Percentiles rank a stretch among this genome's conserved stretches.
phyloP scores from a whole-genome alignment of 1,139 yeast genomes.

The Sugiyamaella xylanicola region DNA sequence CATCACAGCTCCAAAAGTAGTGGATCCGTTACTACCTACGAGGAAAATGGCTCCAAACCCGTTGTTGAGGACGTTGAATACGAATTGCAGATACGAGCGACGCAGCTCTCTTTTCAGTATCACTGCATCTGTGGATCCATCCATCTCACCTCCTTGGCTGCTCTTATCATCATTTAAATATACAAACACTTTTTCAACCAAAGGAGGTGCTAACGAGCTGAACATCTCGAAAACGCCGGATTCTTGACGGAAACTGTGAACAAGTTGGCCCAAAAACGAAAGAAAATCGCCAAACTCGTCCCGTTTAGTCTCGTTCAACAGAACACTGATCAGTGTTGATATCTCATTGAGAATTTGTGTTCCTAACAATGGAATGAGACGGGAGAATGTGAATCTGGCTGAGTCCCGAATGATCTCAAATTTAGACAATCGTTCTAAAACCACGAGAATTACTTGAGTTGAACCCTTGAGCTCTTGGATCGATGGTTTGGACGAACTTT shows the following conservation, averaged over 20 bases:
- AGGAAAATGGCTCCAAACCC: conserved; percentile 77
- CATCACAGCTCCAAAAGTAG: conserved; percentile 62
- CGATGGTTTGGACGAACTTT: conserved; percentile 30
- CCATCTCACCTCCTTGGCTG: background rate
- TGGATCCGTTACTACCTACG: conserved; percentile 59
- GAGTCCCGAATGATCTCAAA: conserved; percentile 79
- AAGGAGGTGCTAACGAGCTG: conserved; percentile 71
- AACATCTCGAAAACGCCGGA: conserved; percentile 72
- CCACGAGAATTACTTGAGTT: conserved; percentile 80
- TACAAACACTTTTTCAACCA: conserved; percentile 64
- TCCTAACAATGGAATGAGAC: conserved; percentile 77
- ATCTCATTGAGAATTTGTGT: conserved; percentile 57
- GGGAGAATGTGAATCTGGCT: conserved; percentile 80
- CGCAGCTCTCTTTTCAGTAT: conserved; percentile 52
- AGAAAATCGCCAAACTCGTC: conserved; percentile 78
- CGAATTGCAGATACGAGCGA: conserved; percentile 67
- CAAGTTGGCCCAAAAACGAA: conserved; percentile 83
- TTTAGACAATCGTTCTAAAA: conserved; percentile 72
- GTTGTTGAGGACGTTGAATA: conserved; percentile 72
- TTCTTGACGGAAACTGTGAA: conserved; percentile 72
- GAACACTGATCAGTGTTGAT: conserved; percentile 71
- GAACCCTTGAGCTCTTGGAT: conserved; percentile 65
- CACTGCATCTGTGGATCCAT: conserved; percentile 48
- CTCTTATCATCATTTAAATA: conserved; percentile 51
- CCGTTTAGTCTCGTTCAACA: conserved; percentile 65